phyloP scores from a whole-genome alignment of 2,329 filamentous ascomycete genomes.

The Colletotrichum cuscutae region DNA sequence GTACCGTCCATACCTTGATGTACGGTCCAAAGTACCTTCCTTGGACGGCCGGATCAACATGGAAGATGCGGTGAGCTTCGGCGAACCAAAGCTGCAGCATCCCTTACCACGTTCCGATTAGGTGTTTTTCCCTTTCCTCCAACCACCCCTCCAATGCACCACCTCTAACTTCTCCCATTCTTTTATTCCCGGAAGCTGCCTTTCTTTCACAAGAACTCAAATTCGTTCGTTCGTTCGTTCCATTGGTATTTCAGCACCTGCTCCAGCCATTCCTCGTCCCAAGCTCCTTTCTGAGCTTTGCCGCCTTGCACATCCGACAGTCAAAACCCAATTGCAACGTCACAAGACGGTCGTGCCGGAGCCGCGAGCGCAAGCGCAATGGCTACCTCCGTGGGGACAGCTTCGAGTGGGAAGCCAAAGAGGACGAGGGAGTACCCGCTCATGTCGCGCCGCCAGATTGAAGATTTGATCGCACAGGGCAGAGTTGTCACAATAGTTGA shows the following conservation, averaged over 20 bases:
- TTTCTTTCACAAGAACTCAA: background rate
- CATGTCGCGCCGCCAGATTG: constrained; percentile 64
- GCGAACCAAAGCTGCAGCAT: background rate
- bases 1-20: background rate
- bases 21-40: background rate
- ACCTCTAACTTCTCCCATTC: background rate
- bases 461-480: constrained; percentile 85
- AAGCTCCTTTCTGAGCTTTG: background rate
- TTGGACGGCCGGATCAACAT: background rate
- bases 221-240: background rate
- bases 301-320: background rate
- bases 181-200: background rate
- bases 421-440: constrained; percentile 21
- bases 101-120: background rate
- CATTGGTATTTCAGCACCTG: background rate
- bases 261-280: background rate
- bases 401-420: background rate
- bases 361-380: background rate
- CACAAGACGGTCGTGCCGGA: background rate
- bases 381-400: background rate
- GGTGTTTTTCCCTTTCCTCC: background rate
- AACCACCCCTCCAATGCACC: background rate
- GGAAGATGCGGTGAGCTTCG: constrained; percentile 19
- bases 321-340: background rate
- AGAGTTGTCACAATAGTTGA: constrained; percentile 84